Evolutionary conservation across 352 stramenopile genomes (phyloP).

Genomic region (Thalassiosira hispida): DNA sequence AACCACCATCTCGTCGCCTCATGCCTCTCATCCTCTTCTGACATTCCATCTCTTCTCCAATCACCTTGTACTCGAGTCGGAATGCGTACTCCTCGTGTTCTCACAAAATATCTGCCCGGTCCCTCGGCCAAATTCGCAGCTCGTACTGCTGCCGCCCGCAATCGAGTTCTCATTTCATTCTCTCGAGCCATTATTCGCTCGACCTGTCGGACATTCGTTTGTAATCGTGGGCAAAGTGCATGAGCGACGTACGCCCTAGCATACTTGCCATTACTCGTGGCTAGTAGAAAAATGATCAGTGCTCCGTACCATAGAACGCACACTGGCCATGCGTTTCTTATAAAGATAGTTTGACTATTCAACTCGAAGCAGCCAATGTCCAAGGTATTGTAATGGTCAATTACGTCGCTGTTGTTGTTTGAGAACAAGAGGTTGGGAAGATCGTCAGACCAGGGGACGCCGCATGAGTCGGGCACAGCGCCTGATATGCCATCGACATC

Average conservation of each 20-base stretch:
- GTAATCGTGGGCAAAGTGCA: constrained; percentile 27
- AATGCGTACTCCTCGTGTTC: constrained; percentile 25
- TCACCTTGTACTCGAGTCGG: background rate
- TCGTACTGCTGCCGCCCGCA: constrained; percentile 18
- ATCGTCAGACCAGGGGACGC: constrained; percentile 18
- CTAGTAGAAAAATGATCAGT: constrained; percentile 51
- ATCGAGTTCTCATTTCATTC: constrained; percentile 21
- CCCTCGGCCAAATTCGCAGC: constrained; percentile 19
- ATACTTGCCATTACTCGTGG: constrained; percentile 47
- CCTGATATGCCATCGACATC: constrained; percentile 19
- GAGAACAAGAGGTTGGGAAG: constrained; percentile 4
- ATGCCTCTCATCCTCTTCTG: constrained; percentile 19
- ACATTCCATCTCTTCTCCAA: constrained; percentile 4
- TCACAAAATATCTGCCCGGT: constrained; percentile 22
- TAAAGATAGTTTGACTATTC: constrained; percentile 44
- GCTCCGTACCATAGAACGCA: constrained; percentile 56
- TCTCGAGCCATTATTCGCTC: constrained; percentile 40
- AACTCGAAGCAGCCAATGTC: constrained; percentile 54
- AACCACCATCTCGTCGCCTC: constrained; percentile 37
- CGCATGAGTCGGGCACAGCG: constrained; percentile 37
- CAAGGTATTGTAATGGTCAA: constrained; percentile 3
- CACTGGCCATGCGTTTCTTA: constrained; percentile 52
- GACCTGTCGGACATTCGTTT: constrained; percentile 36
- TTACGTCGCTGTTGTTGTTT: constrained; percentile 2
- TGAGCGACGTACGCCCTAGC: constrained; percentile 29